Conservation (phyloP, 2,329 filamentous ascomycete species). For the Colletotrichum musae region DNA sequence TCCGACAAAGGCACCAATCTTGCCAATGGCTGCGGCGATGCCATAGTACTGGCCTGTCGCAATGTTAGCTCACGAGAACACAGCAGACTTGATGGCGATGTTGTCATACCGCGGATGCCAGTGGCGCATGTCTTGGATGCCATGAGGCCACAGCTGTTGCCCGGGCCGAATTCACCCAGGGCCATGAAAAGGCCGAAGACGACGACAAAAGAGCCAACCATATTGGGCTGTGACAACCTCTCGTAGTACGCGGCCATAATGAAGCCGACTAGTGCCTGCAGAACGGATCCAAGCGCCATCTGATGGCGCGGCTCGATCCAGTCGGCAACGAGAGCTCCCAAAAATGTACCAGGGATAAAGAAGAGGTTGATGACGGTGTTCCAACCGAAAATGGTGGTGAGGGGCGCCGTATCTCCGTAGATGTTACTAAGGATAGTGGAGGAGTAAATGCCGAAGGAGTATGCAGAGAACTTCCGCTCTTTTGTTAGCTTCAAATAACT, state of each 20-base stretch:
- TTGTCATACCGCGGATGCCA: constrained; percentile 76
- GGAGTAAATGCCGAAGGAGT: constrained; percentile 90
- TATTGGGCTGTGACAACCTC: constrained; percentile 74
- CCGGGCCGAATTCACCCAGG: constrained; percentile 86
- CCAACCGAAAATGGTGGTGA: constrained; percentile 90
- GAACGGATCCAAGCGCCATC: constrained; percentile 77
- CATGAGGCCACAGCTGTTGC: constrained; percentile 91
- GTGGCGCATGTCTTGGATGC: constrained; percentile 92
- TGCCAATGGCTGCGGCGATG: constrained; percentile 80
- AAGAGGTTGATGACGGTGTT: constrained; percentile 91
- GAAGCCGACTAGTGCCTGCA: constrained; percentile 86
- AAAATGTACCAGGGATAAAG: constrained; percentile 85
- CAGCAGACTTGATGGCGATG: too few species aligned
- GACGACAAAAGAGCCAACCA: constrained; percentile 83
- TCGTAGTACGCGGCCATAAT: constrained; percentile 88
- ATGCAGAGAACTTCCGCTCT: constrained; percentile 75
- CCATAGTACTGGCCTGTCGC: constrained; percentile 69
- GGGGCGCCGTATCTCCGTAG: constrained; percentile 69
- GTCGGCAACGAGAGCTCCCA: constrained; percentile 84
- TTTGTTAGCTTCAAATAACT: neutral
- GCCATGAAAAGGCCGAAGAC: constrained; percentile 85
- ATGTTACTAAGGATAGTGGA: constrained; percentile 79
- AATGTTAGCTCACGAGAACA: neutral
- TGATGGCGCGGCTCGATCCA: constrained; percentile 83
- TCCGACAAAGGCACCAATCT: constrained; percentile 88